phyloP scores from a whole-genome alignment of 306 rosid species.

The Medicago truncatula region MtrunA17r5.0-ANR NC_053049.1:39849501-39850000 shows the following conservation, averaged over 20 bases:
- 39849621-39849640: constrained; percentile 81
- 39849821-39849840: constrained; percentile 89
- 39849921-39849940: constrained; percentile 27
- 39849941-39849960: constrained; percentile 25
- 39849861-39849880: constrained; percentile 93
- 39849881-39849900: constrained; percentile 95
- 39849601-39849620: constrained; percentile 76
- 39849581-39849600: constrained; percentile 76
- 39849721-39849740: constrained; percentile 24
- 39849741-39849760: constrained; percentile 15
- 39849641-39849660: constrained; percentile 93
- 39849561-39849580: constrained; percentile 94
- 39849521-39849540: constrained; percentile 56
- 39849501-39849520: constrained; percentile 40
- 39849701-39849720: constrained; percentile 70
- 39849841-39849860: constrained; percentile 93
- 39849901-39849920: background rate
- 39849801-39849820: constrained; percentile 87
- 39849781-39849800: constrained; percentile 59
- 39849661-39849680: constrained; percentile 62
- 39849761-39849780: constrained; percentile 28
- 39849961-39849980: constrained; percentile 77
- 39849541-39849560: constrained; percentile 80
- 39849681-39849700: constrained; percentile 91
- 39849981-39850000: constrained; percentile 89